Evolutionary conservation across 148 eudicot species (phyloP).

Genomic region (Pouteria glomerata): DNA sequence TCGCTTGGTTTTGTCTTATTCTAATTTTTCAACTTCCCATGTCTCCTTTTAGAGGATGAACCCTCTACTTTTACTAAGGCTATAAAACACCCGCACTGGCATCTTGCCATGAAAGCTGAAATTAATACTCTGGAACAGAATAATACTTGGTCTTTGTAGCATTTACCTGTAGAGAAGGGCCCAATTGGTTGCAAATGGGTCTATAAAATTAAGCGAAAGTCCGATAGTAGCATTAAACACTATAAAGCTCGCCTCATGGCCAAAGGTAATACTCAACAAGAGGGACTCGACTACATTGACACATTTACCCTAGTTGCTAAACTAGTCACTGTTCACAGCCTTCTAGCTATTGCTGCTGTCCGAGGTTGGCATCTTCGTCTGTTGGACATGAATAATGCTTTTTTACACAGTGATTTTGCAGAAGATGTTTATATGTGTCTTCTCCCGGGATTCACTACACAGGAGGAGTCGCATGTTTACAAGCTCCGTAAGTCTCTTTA

Average conservation of each 20-base stretch:
- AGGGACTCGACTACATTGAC: neutral
- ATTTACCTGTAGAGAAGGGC: too few species aligned
- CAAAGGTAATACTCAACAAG: neutral
- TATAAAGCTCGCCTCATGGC: neutral
- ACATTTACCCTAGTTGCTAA: constrained; percentile 6
- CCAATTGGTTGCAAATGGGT: too few species aligned
- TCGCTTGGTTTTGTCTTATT: too few species aligned
- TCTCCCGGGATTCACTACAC: neutral
- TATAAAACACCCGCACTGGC: too few species aligned
- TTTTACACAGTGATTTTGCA: neutral
- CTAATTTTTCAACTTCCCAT: too few species aligned
- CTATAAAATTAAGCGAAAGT: too few species aligned
- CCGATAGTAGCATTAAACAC: too few species aligned
- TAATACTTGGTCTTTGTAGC: too few species aligned
- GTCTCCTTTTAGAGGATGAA: too few species aligned
- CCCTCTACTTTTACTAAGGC: too few species aligned
- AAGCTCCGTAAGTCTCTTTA: neutral
- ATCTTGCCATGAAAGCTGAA: too few species aligned
- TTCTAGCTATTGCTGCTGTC: neutral
- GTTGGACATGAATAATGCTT: neutral
- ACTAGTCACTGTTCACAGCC: neutral
- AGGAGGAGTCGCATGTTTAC: neutral
- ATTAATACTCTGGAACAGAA: too few species aligned
- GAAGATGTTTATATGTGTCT: neutral
- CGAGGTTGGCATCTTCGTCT: neutral